phyloP scores from a whole-genome alignment of 2,329 filamentous ascomycete species.

The Diaporthe sp. region DNA sequence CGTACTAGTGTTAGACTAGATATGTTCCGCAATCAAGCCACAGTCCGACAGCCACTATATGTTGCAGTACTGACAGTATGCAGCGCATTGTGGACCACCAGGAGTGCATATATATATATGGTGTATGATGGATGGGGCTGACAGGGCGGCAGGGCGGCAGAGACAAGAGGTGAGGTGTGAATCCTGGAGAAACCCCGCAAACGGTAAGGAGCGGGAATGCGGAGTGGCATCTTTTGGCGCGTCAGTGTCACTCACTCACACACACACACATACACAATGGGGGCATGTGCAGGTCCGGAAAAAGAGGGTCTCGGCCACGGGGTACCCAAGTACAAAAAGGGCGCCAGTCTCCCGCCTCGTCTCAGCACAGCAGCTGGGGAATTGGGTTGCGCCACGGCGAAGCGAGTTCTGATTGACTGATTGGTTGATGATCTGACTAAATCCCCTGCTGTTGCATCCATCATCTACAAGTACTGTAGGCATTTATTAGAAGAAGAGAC shows the following conservation, averaged over 20 bases:
- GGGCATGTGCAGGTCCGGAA: slow-evolving; percentile 12
- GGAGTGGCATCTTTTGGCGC: slow-evolving; percentile 1
- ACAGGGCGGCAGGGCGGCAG: too few species aligned
- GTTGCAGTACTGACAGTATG: neutral
- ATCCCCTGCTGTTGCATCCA: too few species aligned
- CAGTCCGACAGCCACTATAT: neutral
- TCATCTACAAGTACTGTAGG: too few species aligned
- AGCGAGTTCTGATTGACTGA: neutral
- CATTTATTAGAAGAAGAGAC: neutral
- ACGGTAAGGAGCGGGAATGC: slow-evolving; percentile 18
- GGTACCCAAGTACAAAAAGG: slow-evolving; percentile 28
- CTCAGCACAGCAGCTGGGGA: too few species aligned
- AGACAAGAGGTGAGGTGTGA: neutral
- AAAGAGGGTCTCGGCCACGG: slow-evolving; percentile 7
- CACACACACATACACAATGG: slow-evolving; percentile 2
- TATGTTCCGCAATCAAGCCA: neutral
- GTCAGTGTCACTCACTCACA: neutral
- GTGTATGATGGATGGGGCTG: too few species aligned
- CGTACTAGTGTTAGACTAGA: too few species aligned
- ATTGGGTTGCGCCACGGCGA: neutral
- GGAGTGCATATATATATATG: too few species aligned
- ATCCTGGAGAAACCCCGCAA: slow-evolving; percentile 19
- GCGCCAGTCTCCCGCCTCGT: slow-evolving; percentile 25
- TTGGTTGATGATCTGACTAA: too few species aligned
- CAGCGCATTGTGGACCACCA: neutral